Conservation (phyloP, 768 basidiomycete species). For the Floccularia luteovirens region DNA sequence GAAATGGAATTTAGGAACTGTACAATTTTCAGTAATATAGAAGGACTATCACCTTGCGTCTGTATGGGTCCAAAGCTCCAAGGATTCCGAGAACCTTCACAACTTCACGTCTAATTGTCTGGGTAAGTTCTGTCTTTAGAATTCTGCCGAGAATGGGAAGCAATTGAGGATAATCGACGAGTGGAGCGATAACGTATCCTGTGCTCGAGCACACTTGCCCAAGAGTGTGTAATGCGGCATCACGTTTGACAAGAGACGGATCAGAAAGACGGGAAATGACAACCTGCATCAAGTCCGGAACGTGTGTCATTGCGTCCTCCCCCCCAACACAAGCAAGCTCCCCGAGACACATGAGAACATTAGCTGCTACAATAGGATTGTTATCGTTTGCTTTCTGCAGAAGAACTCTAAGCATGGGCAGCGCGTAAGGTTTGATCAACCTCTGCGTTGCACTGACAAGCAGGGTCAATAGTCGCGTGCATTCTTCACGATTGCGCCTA, state of each 20-base stretch:
- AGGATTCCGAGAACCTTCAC: slow-evolving; percentile 94
- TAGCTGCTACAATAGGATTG: slow-evolving; percentile 84
- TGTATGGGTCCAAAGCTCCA: slow-evolving; percentile 93
- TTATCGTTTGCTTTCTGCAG: slow-evolving; percentile 82
- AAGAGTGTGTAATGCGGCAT: slow-evolving; percentile 89
- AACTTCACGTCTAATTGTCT: slow-evolving; percentile 74
- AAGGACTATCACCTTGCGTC: slow-evolving; percentile 61
- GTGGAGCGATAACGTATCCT: slow-evolving; percentile 87
- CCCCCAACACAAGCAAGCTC: slow-evolving; percentile 91
- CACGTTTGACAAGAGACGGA: slow-evolving; percentile 80
- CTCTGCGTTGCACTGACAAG: slow-evolving; percentile 89
- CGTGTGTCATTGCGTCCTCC: slow-evolving; percentile 79
- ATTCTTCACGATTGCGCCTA: slow-evolving; percentile 86
- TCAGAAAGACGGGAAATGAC: slow-evolving; percentile 89
- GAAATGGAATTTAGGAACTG: slow-evolving; percentile 8
- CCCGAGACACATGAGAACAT: slow-evolving; percentile 90
- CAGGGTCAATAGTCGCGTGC: slow-evolving; percentile 81
- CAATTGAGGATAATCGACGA: slow-evolving; percentile 87
- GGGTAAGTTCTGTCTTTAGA: slow-evolving; percentile 70
- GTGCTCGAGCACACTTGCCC: slow-evolving; percentile 96
- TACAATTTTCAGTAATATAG: not conserved
- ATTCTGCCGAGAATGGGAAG: slow-evolving; percentile 82
- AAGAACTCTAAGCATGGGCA: slow-evolving; percentile 90
- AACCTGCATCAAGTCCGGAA: slow-evolving; percentile 84
- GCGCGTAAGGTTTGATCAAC: slow-evolving; percentile 91